Evolutionary conservation across 352 stramenopile genomes (phyloP), one percentile per base, ranked within the genome.

Genomic region (Chrysophaeum taylorii): DNA sequence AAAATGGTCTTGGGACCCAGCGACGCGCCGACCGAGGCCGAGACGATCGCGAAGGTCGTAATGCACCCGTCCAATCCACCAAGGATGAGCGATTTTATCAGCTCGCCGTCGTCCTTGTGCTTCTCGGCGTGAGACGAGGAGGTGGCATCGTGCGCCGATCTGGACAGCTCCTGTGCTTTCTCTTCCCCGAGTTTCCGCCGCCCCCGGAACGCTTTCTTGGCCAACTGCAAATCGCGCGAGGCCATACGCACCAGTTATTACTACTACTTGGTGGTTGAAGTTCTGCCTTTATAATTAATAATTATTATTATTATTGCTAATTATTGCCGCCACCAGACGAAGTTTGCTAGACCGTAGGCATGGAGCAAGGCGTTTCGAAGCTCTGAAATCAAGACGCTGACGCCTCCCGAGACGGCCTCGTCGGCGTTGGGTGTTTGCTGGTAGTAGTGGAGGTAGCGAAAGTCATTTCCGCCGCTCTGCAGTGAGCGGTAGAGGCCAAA

Each of bases 1-100:
- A 97, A 79, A 64, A 97, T 93, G 15, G 96, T 90, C 23, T 82
- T 83, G 53, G 92, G 80, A 29, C 84, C 82, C 53, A 97, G 81
- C 0, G 82, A 83, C 39, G 89, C 94, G 71, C 91, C 92, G 0
- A 91, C 92, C 25, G 94, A 89, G n/a, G 89, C 93, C 68, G 90
- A 93, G 21, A 97, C 90, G 43, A 95, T 96, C 21, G 91, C 92
- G 79, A 97, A 97, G 0, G 89, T 95, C 29, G 92, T 97, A 71
- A 97, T 90, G 76, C 96, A 96, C 38, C 91, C 92, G 74, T 97
- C 92, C n/a, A 97, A 82, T n/a, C n/a, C n/a, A n/a, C n/a, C n/a
- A n/a, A n/a, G n/a, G n/a, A n/a, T n/a, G n/a, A n/a, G n/a, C n/a
- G n/a, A n/a, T n/a, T n/a, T n/a, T n/a, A n/a, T n/a, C n/a, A n/a